These are phyloP conservation scores for Rubroboletus pulcherrimus DNA, from an alignment of 768 basidiomycete species.

Conservation along the genomic window DNA sequence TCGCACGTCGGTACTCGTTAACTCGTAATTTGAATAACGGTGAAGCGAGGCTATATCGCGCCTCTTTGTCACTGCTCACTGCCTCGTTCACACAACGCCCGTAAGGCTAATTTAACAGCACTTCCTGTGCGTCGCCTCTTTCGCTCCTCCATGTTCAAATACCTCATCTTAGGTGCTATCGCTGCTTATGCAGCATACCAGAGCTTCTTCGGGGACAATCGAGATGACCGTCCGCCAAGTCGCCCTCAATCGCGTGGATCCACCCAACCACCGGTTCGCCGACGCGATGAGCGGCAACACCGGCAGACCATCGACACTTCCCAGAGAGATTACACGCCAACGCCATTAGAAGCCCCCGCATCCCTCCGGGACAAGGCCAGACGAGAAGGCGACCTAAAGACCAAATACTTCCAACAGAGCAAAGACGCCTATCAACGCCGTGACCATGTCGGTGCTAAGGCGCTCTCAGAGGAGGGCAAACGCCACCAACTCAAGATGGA, in stretches of 20 bases:
- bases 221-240: not conserved
- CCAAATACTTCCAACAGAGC: constrained; percentile 57
- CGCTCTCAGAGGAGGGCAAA: constrained; percentile 77
- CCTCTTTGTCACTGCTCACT: not conserved
- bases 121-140: not conserved
- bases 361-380: constrained; percentile 73
- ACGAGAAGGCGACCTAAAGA: constrained; percentile 75
- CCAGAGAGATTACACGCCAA: not conserved
- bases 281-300: constrained; percentile 9
- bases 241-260: not conserved
- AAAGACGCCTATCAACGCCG: constrained; percentile 68
- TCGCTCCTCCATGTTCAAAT: constrained; percentile 9
- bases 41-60: not conserved
- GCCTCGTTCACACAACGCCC: not conserved
- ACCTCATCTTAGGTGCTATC: constrained; percentile 7
- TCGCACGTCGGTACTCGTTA: constrained; percentile 8
- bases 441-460: constrained; percentile 75
- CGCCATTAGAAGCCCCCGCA: constrained; percentile 40
- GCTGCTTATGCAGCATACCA: constrained; percentile 14
- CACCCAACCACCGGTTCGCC: not conserved
- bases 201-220: constrained; percentile 1
- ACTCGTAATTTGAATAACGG: not conserved
- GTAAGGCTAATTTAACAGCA: not conserved
- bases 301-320: not conserved
- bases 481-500: constrained; percentile 74